A percentile compares a stretch with the other conserved stretches of the same genome.
These are phyloP conservation scores for Leccinum ochraceum DNA, from an alignment of 768 basidiomycete genomes.

Conservation along the genomic window DNA sequence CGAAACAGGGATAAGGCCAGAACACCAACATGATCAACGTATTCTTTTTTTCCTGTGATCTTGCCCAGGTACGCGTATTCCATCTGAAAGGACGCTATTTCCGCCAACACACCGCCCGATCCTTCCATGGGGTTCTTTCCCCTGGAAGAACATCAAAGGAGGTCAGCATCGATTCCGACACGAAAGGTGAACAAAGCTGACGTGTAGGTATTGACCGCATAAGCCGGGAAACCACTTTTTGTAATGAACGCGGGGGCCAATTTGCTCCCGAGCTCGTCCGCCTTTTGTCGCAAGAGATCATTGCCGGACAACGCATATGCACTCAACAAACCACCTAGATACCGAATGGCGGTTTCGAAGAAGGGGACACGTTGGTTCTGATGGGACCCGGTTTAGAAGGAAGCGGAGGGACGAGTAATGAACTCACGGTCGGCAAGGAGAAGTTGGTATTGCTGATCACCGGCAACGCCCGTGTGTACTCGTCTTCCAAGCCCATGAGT, in stretches of 20 bases:
- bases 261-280: slow-evolving; percentile 71
- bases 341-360: slow-evolving; percentile 86
- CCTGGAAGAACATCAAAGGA: background rate
- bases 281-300: slow-evolving; percentile 60
- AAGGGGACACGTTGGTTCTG: slow-evolving; percentile 47
- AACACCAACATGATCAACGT: slow-evolving; percentile 50
- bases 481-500: slow-evolving; percentile 72
- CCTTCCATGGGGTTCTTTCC: background rate
- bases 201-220: slow-evolving; percentile 66
- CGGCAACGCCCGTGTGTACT: slow-evolving; percentile 64
- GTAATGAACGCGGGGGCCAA: slow-evolving; percentile 75
- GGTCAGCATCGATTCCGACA: background rate
- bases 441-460: slow-evolving; percentile 53
- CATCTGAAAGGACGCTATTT: slow-evolving; percentile 78
- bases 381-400: slow-evolving; percentile 1
- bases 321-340: slow-evolving; percentile 84
- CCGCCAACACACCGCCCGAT: slow-evolving; percentile 57
- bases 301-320: slow-evolving; percentile 77
- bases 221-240: slow-evolving; percentile 68
- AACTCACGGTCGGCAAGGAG: slow-evolving; percentile 42
- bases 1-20: background rate
- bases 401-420: background rate
- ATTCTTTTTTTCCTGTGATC: slow-evolving; percentile 67
- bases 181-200: slow-evolving; percentile 24
- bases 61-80: slow-evolving; percentile 87